Base-by-base conservation (phyloP, 306 rosid species). In the Boehmeria nivea region DNA sequence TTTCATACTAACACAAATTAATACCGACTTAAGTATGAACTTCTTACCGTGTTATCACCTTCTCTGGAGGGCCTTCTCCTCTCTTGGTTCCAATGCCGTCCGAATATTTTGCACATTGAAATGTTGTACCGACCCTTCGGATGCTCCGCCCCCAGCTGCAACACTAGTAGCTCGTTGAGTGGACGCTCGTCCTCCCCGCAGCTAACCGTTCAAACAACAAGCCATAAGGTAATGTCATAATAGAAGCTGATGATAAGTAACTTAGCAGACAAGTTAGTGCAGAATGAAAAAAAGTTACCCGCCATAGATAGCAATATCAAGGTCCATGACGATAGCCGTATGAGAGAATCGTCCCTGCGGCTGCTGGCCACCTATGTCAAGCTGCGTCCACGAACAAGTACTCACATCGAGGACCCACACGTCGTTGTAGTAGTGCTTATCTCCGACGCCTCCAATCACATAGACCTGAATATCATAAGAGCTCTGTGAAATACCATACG, bases 171-270 rank as follows among this genome's bases (percentile, higher is more conserved):
- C 68, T 87, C 95, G 60, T 87, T 78, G 49, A 91, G 81, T 59
- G 99, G 99, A 34, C 87, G 89, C 63, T 91, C 99, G 26, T 87
- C 96, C 70, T 91, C 96, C 42, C 99, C 96, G 49, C 99, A 91
- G 61, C 99, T 91, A 74, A 58, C 53, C 37, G 36, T 40, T 53
- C 60, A 65, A 54, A 8, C 27, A 33, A 50, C n/a, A n/a, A n/a
- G n/a, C 40, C 13, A 68, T 28, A 45, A 24, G 18, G n/a, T n/a
- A n/a, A n/a, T n/a, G n/a, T n/a, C n/a, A n/a, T n/a, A n/a, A n/a
- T n/a, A n/a, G n/a, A n/a, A n/a, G n/a, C n/a, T n/a, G n/a, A 31
- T 10, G 28, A 8, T 17, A 16, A 13, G 43, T 4, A 5, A 22
- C 13, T 0, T 20, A 39, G 61, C 50, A 63, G 8, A 27, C 25